phyloP scores from a whole-genome alignment of 306 rosid species.

The Mimosa pudica region DNA sequence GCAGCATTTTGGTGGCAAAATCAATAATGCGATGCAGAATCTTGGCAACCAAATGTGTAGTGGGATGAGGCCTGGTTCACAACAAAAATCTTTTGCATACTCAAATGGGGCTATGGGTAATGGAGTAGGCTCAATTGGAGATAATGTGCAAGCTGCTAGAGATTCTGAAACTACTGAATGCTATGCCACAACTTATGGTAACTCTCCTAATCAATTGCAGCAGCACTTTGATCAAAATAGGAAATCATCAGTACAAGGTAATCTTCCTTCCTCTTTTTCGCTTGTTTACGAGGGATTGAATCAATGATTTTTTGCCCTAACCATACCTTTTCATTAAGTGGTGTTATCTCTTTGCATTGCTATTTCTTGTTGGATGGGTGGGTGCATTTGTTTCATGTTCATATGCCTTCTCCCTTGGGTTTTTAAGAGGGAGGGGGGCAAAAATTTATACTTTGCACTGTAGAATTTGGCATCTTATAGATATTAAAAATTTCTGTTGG shows the following conservation, averaged over 20 bases:
- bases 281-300: background rate
- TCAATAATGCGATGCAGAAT: constrained; percentile 67
- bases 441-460: background rate
- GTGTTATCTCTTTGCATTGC: constrained; percentile 14
- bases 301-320: constrained; percentile 1
- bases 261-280: constrained; percentile 23
- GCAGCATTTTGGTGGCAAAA: constrained; percentile 73
- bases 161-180: constrained; percentile 76
- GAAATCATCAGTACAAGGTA: constrained; percentile 63
- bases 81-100: constrained; percentile 69
- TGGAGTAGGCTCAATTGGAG: constrained; percentile 74
- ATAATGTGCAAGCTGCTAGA: constrained; percentile 56
- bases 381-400: background rate
- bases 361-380: constrained; percentile 7
- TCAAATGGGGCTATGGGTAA: constrained; percentile 72
- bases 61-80: constrained; percentile 78
- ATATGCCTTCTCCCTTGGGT: background rate
- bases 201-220: constrained; percentile 64
- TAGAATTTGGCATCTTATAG: constrained; percentile 31
- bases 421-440: background rate
- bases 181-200: constrained; percentile 54
- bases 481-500: constrained; percentile 35
- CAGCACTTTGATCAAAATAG: constrained; percentile 60
- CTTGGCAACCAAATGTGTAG: constrained; percentile 68
- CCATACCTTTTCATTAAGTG: background rate